phyloP scores from a whole-genome alignment of 495 filamentous ascomycete genomes.

The Poronia punctata region DNA sequence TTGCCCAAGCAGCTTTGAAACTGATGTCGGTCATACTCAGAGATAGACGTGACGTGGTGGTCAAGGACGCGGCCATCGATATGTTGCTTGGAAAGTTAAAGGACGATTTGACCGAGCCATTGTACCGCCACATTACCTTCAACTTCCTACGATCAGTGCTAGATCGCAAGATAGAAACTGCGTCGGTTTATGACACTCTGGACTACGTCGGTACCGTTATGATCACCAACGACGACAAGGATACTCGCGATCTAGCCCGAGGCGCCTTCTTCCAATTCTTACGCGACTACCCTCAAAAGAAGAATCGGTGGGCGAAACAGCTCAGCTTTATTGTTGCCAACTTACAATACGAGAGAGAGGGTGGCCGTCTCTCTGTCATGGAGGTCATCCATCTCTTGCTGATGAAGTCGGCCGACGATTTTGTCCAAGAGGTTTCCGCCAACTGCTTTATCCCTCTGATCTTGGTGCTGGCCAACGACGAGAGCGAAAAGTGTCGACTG shows the following conservation, averaged over 20 bases:
- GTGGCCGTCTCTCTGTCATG: conserved; percentile 84
- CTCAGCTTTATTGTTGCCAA: conserved; percentile 83
- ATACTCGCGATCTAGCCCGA: conserved; percentile 76
- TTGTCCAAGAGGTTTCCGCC: conserved; percentile 71
- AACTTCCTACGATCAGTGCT: conserved; percentile 85
- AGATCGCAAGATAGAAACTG: conserved; percentile 73
- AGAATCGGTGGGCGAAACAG: conserved; percentile 80
- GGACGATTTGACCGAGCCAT: conserved; percentile 86
- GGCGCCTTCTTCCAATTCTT: conserved; percentile 91
- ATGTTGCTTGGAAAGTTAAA: conserved; percentile 77
- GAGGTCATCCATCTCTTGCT: conserved; percentile 79
- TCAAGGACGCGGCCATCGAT: conserved; percentile 77
- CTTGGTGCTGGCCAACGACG: conserved; percentile 80
- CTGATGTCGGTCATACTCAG: conserved; percentile 77
- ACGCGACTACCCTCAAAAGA: conserved; percentile 87
- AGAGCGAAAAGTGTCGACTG: conserved; percentile 75
- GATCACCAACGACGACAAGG: conserved; percentile 88
- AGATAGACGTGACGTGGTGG: conserved; percentile 61
- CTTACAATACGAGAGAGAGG: conserved; percentile 78
- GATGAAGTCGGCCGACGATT: conserved; percentile 69
- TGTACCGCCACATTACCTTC: conserved; percentile 84
- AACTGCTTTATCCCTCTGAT: conserved; percentile 83
- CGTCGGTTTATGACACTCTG: conserved; percentile 82
- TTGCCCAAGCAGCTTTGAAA: conserved; percentile 80
- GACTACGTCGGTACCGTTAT: conserved; percentile 87